phyloP scores from a whole-genome alignment of 495 filamentous ascomycete species.

The Polyplosphaeria fusca region DNA sequence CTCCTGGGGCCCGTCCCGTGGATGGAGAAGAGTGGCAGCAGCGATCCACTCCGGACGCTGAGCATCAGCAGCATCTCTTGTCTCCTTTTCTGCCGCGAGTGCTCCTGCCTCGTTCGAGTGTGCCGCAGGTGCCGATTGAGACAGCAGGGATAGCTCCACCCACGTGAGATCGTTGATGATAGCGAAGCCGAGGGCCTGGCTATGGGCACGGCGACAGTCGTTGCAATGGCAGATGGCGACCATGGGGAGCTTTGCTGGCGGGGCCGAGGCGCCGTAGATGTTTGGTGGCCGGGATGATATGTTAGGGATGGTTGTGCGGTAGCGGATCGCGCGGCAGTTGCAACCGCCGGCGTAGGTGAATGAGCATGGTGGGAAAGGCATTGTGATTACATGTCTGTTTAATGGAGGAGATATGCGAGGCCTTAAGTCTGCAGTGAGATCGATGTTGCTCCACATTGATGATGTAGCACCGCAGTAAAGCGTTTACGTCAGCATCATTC shows the following conservation, averaged over 20 bases:
- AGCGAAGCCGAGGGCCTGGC: not conserved
- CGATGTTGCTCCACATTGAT: too few relatives aligned
- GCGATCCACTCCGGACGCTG: not conserved
- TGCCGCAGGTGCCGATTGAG: too few relatives aligned
- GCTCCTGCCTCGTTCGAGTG: too few relatives aligned
- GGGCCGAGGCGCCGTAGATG: not conserved
- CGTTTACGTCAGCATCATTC: too few relatives aligned
- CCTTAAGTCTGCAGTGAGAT: too few relatives aligned
- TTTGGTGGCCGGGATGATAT: not conserved
- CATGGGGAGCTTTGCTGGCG: not conserved
- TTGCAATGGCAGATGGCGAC: not conserved
- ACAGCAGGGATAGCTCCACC: not conserved
- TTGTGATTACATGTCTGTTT: too few relatives aligned
- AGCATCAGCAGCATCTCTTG: not conserved
- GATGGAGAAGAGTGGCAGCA: not conserved
- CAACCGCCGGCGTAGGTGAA: not conserved
- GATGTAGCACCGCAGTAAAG: too few relatives aligned
- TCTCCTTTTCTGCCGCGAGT: not conserved
- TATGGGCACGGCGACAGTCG: not conserved
- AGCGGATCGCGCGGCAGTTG: not conserved
- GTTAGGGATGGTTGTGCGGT: not conserved
- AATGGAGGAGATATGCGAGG: too few relatives aligned
- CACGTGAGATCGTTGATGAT: not conserved
- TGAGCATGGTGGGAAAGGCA: not conserved
- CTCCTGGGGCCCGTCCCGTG: not conserved